A percentile compares a stretch with the other conserved stretches of the same genome.
These are phyloP conservation scores for Yarrowia sp. DNA, from an alignment of 805 yeast species.

Conservation along the genomic window DNA sequence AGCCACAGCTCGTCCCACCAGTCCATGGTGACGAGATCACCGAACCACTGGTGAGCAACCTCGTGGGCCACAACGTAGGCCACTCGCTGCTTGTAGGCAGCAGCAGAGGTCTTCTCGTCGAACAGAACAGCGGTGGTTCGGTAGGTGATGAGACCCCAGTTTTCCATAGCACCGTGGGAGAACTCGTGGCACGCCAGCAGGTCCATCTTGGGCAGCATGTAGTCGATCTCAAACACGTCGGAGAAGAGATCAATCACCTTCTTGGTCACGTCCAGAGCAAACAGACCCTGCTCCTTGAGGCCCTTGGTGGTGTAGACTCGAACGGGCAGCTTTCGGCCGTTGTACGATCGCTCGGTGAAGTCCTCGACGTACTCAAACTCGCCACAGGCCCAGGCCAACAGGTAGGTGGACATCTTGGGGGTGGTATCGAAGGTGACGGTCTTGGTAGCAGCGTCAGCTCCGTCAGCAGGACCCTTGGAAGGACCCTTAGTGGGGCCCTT, in stretches of 20 bases:
- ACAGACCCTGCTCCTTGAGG: conserved; percentile 63
- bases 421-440: conserved; percentile 78
- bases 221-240: conserved; percentile 66
- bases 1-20: conserved; percentile 92
- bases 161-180: conserved; percentile 88
- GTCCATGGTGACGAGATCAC: conserved; percentile 85
- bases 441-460: conserved; percentile 61
- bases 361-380: conserved; percentile 72
- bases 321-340: conserved; percentile 67
- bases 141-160: conserved; percentile 69
- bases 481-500: conserved; percentile 24
- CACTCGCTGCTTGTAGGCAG: conserved; percentile 64
- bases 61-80: conserved; percentile 87
- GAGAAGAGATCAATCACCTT: conserved; percentile 73
- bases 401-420: conserved; percentile 79
- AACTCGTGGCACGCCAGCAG: conserved; percentile 81
- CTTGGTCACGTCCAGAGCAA: conserved; percentile 71
- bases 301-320: conserved; percentile 82
- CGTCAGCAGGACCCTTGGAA: conserved; percentile 21
- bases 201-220: conserved; percentile 77
- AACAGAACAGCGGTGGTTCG: conserved; percentile 70
- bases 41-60: conserved; percentile 91
- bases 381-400: conserved; percentile 79
- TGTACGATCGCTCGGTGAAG: conserved; percentile 39
- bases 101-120: conserved; percentile 62